A percentile compares a stretch with the other conserved stretches of the same genome.
phyloP scores from a whole-genome alignment of 768 basidiomycete species.

The Tricholoma hemisulphureum region DNA sequence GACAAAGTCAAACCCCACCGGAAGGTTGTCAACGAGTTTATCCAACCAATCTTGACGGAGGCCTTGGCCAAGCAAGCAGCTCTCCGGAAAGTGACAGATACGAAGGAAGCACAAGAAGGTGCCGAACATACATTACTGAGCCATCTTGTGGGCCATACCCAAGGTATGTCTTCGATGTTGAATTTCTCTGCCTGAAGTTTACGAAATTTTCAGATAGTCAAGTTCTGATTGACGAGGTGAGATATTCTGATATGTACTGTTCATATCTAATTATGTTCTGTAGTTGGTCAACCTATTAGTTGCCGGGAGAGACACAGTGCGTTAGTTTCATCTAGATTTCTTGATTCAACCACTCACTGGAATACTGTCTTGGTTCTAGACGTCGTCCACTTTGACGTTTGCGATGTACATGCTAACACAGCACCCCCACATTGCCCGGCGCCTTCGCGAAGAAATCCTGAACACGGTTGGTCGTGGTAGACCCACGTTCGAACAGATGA shows the following conservation, averaged over 20 bases:
- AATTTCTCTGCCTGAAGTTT: neutral
- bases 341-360: neutral
- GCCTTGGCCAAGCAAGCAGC: constrained; percentile 36
- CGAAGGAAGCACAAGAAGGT: constrained; percentile 23
- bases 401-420: constrained; percentile 53
- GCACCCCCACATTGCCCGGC: constrained; percentile 44
- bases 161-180: constrained; percentile 36
- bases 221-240: constrained; percentile 21
- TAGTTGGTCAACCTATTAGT: constrained; percentile 40
- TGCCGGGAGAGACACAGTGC: constrained; percentile 44
- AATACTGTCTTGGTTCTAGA: constrained; percentile 25
- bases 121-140: constrained; percentile 43
- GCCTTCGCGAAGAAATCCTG: constrained; percentile 52
- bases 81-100: neutral
- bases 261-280: constrained; percentile 6
- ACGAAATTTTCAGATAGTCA: constrained; percentile 9
- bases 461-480: constrained; percentile 41
- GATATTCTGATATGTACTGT: neutral
- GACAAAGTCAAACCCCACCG: constrained; percentile 47
- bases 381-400: constrained; percentile 51
- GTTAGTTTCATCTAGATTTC: neutral
- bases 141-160: constrained; percentile 52
- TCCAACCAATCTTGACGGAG: constrained; percentile 51
- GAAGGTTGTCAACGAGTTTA: constrained; percentile 46
- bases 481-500: constrained; percentile 55